Evolutionary conservation across 179 eudicot genomes (phyloP), one percentile per base, ranked within the genome.

Genomic region (Silene coronaria): DNA sequence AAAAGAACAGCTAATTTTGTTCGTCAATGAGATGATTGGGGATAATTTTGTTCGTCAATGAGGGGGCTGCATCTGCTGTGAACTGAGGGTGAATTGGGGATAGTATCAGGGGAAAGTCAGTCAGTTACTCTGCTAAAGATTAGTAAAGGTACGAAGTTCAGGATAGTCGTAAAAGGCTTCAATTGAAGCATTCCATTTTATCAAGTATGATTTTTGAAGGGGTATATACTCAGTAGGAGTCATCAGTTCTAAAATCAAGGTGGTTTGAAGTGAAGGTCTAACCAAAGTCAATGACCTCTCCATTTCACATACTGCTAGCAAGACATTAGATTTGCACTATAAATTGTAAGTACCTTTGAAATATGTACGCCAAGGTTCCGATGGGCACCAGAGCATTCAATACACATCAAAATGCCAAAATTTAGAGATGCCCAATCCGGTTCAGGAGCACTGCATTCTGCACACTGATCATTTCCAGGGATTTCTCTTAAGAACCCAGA

Each of bases 391-490:
- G 98, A 93, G 85, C 98, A 93, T 82, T 89, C 96, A 26, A 93
- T 93, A 78, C 98, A 93, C 65, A 93, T 84, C 83, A 93, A 81
- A 78, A 91, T 82, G 70, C 98, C 98, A 77, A 93, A 89, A 83
- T 93, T 93, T 60, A 93, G 81, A 72, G 98, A 93, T 69, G 98
- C 98, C 98, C 98, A 93, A 74, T 90, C 97, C 62, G 98, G 97
- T 17, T 88, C 94, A 75, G 90, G 81, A 83, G 92, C 83, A 81
- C 88, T 28, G 68, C 98, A 93, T 74, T 93, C 98, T 78, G 91
- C 97, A 79, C 98, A 93, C 62, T 48, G 74, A 75, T 87, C 88
- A 83, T 93, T 93, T 80, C 98, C 97, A 71, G 91, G 87, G 80
- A 92, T 84, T 76, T 86, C 87, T 75, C 87, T 84, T 57, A 92